A percentile compares a stretch with the other conserved stretches of the same genome.
These are phyloP conservation scores for Populus tomentosa DNA, from an alignment of 441 rosid genomes.

Conservation along the genomic window DNA sequence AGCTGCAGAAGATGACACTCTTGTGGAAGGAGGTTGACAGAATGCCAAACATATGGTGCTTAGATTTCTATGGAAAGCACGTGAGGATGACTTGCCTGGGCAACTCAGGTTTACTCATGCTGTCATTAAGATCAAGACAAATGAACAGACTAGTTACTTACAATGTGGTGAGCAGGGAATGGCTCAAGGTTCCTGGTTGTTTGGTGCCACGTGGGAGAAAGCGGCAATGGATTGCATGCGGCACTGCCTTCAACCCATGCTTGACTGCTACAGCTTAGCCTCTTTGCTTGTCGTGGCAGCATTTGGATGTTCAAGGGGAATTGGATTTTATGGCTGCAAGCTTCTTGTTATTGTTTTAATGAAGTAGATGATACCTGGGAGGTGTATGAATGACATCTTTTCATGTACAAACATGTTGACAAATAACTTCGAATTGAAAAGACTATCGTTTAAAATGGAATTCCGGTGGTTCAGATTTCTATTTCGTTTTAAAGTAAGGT, in stretches of 20 bases:
- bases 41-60: constrained; percentile 99
- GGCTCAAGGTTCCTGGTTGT: constrained; percentile 85
- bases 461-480: not conserved
- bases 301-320: not conserved
- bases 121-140: constrained; percentile 82
- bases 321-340: constrained; percentile 8
- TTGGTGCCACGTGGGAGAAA: constrained; percentile 66
- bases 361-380: constrained; percentile 22
- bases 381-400: constrained; percentile 5
- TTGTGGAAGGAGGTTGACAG: constrained; percentile 99
- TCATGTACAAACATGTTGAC: constrained; percentile 39
- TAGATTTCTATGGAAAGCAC: constrained; percentile 99
- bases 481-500: too few species aligned
- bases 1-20: constrained; percentile 96
- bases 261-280: constrained; percentile 57
- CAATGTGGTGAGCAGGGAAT: constrained; percentile 63
- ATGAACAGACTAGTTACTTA: constrained; percentile 85
- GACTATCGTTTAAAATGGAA: not conserved
- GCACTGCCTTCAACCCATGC: constrained; percentile 86
- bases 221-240: constrained; percentile 90
- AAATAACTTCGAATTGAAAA: constrained; percentile 26
- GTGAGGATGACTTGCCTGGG: constrained; percentile 95
- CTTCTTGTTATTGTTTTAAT: constrained; percentile 18
- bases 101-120: constrained; percentile 89
- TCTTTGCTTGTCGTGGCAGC: constrained; percentile 18